Percentiles rank a stretch among this genome's conserved stretches.
phyloP scores from a whole-genome alignment of 225 moss, liverwort and hornwort genomes.

The Pseudoscleropodium purum region DNA sequence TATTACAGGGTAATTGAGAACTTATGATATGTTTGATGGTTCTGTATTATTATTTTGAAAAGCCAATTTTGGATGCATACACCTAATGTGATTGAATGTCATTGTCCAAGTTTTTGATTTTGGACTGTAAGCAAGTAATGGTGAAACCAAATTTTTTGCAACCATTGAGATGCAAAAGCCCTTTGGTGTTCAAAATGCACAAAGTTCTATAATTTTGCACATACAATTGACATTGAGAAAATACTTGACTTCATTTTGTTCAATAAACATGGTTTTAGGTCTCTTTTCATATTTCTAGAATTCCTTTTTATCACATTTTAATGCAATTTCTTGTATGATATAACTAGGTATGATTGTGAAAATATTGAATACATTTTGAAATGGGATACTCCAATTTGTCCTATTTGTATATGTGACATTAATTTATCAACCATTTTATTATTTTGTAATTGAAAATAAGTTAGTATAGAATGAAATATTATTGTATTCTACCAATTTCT shows the following conservation, averaged over 20 bases:
- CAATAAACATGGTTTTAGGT: background rate
- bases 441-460: background rate
- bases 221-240: background rate
- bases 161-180: too few relatives aligned
- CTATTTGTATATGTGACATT: too few relatives aligned
- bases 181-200: background rate
- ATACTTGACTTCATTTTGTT: rapidly evolving
- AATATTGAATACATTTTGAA: rapidly evolving
- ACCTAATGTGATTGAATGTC: background rate
- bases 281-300: background rate
- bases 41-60: background rate
- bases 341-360: background rate
- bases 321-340: background rate
- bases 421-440: background rate
- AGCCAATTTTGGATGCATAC: background rate
- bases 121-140: background rate
- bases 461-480: background rate
- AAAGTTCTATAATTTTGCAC: background rate
- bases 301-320: background rate
- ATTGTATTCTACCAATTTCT: too few relatives aligned
- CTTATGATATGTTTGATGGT: background rate
- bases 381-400: background rate
- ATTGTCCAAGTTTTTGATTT: background rate
- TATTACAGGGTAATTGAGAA: background rate
- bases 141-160: background rate